Percentiles rank a stretch among this genome's conserved stretches.
These are phyloP conservation scores for Pythium apleroticum DNA, from an alignment of 352 stramenopile genomes.

Conservation along the genomic window DNA sequence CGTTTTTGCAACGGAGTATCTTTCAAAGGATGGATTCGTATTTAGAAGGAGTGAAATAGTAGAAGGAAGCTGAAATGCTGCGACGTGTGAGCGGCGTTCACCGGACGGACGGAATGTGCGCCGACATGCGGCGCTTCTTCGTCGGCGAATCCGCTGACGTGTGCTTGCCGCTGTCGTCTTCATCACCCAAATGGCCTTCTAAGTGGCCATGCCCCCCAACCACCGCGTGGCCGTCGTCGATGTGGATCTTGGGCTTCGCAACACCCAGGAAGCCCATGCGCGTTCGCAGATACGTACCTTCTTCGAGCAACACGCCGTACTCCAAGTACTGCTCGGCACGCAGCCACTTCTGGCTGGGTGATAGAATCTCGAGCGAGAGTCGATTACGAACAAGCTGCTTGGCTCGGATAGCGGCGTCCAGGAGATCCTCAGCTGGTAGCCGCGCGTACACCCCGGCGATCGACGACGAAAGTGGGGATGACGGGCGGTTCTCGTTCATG, in stretches of 20 bases:
- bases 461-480: neutral
- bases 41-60: neutral
- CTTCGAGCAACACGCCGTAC: conserved; percentile 28
- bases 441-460: conserved; percentile 6
- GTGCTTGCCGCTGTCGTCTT: conserved; percentile 9
- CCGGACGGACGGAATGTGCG: conserved; percentile 24
- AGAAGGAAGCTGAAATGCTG: neutral
- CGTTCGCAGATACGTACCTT: conserved; percentile 33
- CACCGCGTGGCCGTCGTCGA: conserved; percentile 26
- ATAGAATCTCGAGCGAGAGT: conserved; percentile 25
- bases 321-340: conserved; percentile 26
- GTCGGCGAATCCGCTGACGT: conserved; percentile 19
- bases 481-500: conserved; percentile 7
- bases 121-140: conserved; percentile 30
- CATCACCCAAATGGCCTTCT: neutral
- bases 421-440: conserved; percentile 29
- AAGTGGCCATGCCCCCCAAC: conserved; percentile 19
- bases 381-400: conserved; percentile 32
- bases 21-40: conserved; percentile 6
- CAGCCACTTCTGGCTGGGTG: conserved; percentile 25
- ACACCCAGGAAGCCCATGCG: conserved; percentile 45
- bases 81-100: conserved; percentile 21
- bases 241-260: conserved; percentile 38
- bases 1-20: conserved; percentile 21
- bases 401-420: conserved; percentile 31